Evolutionary conservation across 495 filamentous ascomycete genomes (phyloP).

Genomic region (Penicillium pancosmium): DNA sequence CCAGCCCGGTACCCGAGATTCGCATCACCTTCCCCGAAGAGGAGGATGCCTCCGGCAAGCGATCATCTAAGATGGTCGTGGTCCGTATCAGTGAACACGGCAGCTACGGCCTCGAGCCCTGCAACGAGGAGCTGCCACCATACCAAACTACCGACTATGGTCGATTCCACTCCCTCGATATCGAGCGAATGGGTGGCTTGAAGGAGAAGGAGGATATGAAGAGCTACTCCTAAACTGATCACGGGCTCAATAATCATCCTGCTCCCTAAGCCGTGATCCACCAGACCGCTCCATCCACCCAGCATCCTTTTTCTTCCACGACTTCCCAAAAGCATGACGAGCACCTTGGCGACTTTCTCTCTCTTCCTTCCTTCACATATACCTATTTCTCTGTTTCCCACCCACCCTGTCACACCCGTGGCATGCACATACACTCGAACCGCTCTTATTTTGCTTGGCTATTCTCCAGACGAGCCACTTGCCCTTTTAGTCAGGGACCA

Average conservation of each 20-base stretch:
- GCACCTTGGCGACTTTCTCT: conserved; percentile 33
- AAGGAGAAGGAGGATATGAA: conserved; percentile 75
- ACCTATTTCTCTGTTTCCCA: conserved; percentile 26
- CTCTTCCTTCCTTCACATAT: conserved; percentile 26
- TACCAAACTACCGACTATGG: conserved; percentile 77
- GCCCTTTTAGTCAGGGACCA: background rate
- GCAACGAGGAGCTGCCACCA: conserved; percentile 79
- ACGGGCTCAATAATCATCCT: background rate
- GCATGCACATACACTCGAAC: conserved; percentile 39
- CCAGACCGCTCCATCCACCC: conserved; percentile 10
- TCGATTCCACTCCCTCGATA: conserved; percentile 87
- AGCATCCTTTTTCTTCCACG: conserved; percentile 30
- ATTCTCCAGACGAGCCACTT: background rate
- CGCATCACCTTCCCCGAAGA: conserved; percentile 98
- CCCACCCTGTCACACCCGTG: conserved; percentile 21
- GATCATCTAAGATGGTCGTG: conserved; percentile 86
- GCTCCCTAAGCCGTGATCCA: conserved; percentile 1
- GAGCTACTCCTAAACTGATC: conserved; percentile 37
- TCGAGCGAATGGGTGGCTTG: conserved; percentile 91
- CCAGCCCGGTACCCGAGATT: conserved; percentile 92
- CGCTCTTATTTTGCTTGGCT: conserved; percentile 22
- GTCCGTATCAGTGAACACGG: conserved; percentile 87
- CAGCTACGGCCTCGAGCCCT: conserved; percentile 83
- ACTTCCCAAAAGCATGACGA: conserved; percentile 44
- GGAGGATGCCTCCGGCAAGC: conserved; percentile 79